phyloP scores from a whole-genome alignment of 495 filamentous ascomycete species.

The Hypoxylon crocopeplum region DNA sequence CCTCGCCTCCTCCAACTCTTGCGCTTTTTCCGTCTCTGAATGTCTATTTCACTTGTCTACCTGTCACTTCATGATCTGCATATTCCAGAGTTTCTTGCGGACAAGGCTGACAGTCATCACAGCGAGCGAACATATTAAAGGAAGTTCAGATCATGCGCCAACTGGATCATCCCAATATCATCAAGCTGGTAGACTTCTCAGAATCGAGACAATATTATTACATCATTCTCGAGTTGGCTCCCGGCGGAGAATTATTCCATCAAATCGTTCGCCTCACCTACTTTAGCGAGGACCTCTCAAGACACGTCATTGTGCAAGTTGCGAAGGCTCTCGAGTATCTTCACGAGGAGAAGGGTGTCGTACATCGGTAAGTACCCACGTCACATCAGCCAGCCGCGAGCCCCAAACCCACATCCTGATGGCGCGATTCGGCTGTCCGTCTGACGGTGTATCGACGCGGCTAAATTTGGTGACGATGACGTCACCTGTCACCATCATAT shows the following conservation, averaged over 20 bases:
- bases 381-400: constrained; percentile 8
- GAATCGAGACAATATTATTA: constrained; percentile 97
- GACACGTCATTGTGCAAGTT: constrained; percentile 93
- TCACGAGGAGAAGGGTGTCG: constrained; percentile 92
- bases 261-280: constrained; percentile 98
- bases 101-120: constrained; percentile 22
- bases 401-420: constrained; percentile 1
- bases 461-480: constrained; percentile 30
- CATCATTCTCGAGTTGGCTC: constrained; percentile 93
- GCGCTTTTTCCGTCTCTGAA: constrained; percentile 12
- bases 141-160: constrained; percentile 99
- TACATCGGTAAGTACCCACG: constrained; percentile 79
- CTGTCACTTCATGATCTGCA: constrained; percentile 20
- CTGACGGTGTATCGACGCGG: constrained; percentile 17
- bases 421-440: background rate
- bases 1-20: background rate
- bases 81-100: background rate
- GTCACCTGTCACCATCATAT: constrained; percentile 14
- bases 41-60: background rate
- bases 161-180: constrained; percentile 93
- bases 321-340: constrained; percentile 92
- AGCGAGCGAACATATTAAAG: constrained; percentile 97
- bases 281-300: constrained; percentile 93
- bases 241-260: constrained; percentile 96
- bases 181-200: constrained; percentile 90